phyloP scores from a whole-genome alignment of 768 basidiomycete genomes.

The Daedalea quercina region DNA sequence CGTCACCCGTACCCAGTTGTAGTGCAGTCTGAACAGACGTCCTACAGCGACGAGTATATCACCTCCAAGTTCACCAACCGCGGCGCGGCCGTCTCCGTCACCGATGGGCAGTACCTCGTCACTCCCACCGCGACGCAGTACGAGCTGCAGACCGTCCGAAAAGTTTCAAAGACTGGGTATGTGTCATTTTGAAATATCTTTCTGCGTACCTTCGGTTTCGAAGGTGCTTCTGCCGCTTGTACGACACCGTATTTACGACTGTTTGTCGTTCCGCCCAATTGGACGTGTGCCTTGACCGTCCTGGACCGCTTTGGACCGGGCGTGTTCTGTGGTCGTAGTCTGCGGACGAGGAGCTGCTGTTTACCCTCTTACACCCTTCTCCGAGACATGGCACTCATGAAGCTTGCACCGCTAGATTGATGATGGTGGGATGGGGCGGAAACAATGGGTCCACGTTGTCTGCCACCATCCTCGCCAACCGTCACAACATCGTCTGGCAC shows the following conservation, averaged over 20 bases:
- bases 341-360: too few species aligned
- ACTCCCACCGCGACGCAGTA: conserved; percentile 74
- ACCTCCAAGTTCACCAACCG: conserved; percentile 79
- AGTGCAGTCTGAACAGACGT: conserved; percentile 76
- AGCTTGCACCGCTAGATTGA: conserved; percentile 48
- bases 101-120: conserved; percentile 70
- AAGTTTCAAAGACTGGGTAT: conserved; percentile 89
- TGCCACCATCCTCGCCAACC: conserved; percentile 94
- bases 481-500: conserved; percentile 89
- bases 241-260: too few species aligned
- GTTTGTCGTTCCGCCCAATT: too few species aligned
- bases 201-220: too few species aligned
- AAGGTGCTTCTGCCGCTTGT: too few species aligned
- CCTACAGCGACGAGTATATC: conserved; percentile 79
- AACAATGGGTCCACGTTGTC: conserved; percentile 96
- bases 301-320: too few species aligned
- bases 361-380: background rate
- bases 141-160: conserved; percentile 87
- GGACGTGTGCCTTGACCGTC: too few species aligned
- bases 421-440: conserved; percentile 96
- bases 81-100: conserved; percentile 60
- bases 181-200: too few species aligned
- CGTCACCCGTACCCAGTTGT: conserved; percentile 72
- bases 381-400: conserved; percentile 1
- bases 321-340: too few species aligned